Conservation (phyloP, 2,329 filamentous ascomycete species). For the Fusarium setosum region DNA sequence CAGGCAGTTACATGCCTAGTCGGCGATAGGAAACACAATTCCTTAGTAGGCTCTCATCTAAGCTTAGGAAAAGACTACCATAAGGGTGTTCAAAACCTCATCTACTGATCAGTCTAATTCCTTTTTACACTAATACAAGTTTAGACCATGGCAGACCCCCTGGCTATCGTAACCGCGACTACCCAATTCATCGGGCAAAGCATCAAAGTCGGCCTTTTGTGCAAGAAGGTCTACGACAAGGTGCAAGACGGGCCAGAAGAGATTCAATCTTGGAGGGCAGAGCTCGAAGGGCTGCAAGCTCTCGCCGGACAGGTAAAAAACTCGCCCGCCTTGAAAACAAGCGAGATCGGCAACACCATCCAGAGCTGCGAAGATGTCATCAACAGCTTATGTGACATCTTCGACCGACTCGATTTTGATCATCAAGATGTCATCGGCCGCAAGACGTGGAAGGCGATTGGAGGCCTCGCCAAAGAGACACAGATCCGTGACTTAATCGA, state of each 20-base stretch:
- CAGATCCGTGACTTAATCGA: constrained; percentile 4
- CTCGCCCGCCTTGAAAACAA: not conserved
- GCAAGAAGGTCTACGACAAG: constrained; percentile 8
- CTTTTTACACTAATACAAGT: not conserved
- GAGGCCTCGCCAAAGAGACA: constrained; percentile 4
- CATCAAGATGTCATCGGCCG: not conserved
- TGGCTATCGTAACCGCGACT: constrained; percentile 9
- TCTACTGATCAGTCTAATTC: not conserved
- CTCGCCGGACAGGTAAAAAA: not conserved
- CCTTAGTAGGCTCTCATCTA: no score
- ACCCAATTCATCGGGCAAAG: constrained; percentile 10
- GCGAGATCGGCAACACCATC: not conserved
- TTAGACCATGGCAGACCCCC: constrained; percentile 4
- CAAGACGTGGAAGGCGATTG: constrained; percentile 20
- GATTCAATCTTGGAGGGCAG: not conserved
- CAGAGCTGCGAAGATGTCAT: not conserved
- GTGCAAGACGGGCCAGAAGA: constrained; percentile 6
- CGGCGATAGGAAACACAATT: no score
- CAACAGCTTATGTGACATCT: not conserved
- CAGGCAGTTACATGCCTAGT: no score
- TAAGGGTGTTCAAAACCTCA: no score
- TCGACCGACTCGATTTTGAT: not conserved
- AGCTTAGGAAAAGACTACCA: no score
- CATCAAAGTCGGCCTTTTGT: not conserved
- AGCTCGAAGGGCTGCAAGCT: constrained; percentile 1